Conservation (phyloP, 495 filamentous ascomycete species). For the Lentithecium fluviatile region DNA sequence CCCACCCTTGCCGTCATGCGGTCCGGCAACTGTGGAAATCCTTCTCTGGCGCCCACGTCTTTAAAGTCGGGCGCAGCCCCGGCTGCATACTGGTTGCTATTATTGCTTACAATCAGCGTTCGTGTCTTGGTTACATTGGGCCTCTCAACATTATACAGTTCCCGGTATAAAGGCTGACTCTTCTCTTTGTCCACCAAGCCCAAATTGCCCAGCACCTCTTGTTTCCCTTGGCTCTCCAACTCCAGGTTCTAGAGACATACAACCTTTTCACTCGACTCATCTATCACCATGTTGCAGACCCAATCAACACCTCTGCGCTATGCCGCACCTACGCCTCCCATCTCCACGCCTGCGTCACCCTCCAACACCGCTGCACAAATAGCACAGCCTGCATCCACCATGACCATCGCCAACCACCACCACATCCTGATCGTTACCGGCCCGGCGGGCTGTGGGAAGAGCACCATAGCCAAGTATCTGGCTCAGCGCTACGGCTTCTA, state of each 20-base stretch:
- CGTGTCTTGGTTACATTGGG: slow-evolving; percentile 14
- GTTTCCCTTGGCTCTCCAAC: not conserved
- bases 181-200: slow-evolving; percentile 7
- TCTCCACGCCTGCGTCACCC: slow-evolving; percentile 8
- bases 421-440: slow-evolving; percentile 99
- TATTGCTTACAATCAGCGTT: slow-evolving; percentile 20
- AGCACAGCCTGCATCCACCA: slow-evolving; percentile 5
- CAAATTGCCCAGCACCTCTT: slow-evolving; percentile 6
- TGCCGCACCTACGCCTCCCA: slow-evolving; percentile 20
- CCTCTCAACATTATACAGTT: slow-evolving; percentile 25
- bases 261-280: not conserved
- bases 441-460: slow-evolving; percentile 95
- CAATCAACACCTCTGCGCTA: slow-evolving; percentile 23
- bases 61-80: slow-evolving; percentile 25
- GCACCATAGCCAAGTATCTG: slow-evolving; percentile 80
- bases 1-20: slow-evolving; percentile 34
- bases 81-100: slow-evolving; percentile 10
- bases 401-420: slow-evolving; percentile 48
- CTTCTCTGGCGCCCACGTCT: slow-evolving; percentile 3
- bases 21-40: slow-evolving; percentile 19
- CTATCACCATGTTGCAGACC: slow-evolving; percentile 30
- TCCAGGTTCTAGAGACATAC: not conserved
- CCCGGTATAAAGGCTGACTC: slow-evolving; percentile 2
- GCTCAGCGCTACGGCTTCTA: slow-evolving; percentile 68
- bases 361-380: slow-evolving; percentile 4